Evolutionary conservation across 345 rosid genomes (phyloP).

Genomic region (Citrus maxima): DNA sequence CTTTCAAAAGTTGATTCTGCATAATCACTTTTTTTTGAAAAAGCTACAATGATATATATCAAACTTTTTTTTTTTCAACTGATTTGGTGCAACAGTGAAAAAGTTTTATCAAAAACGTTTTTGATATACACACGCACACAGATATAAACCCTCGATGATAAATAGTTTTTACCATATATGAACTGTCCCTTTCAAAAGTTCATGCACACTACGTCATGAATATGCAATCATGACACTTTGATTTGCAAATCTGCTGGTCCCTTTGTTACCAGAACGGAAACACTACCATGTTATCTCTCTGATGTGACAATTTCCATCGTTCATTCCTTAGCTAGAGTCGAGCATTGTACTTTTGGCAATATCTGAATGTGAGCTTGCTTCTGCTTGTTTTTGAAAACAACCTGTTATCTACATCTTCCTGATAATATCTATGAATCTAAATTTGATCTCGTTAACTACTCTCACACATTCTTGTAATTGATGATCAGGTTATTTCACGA

Average conservation of each 20-base stretch:
- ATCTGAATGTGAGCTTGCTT: conserved; percentile 1
- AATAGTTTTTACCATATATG: background rate
- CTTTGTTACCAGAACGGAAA: conserved; percentile 15
- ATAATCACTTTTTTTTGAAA: background rate
- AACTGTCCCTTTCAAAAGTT: conserved; percentile 5
- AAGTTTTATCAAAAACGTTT: too few relatives aligned
- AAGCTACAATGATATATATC: background rate
- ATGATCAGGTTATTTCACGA: background rate
- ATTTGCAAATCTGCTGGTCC: background rate
- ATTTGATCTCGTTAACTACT: background rate
- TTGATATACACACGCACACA: too few relatives aligned
- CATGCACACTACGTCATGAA: conserved; percentile 17
- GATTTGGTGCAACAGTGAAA: background rate
- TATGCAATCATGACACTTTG: background rate
- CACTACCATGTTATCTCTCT: conserved; percentile 7
- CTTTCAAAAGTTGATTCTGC: background rate
- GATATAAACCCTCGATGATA: too few relatives aligned
- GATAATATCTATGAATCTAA: background rate
- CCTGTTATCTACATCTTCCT: background rate
- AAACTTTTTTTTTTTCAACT: background rate
- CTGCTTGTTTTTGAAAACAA: background rate
- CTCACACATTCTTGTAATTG: too few relatives aligned
- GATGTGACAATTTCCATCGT: background rate
- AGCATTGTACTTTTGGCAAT: background rate
- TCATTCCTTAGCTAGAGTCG: background rate